Percentiles rank a stretch among this genome's conserved stretches.
Conservation (phyloP, 768 basidiomycete species). For the Botryobasidium botryosum region DNA sequence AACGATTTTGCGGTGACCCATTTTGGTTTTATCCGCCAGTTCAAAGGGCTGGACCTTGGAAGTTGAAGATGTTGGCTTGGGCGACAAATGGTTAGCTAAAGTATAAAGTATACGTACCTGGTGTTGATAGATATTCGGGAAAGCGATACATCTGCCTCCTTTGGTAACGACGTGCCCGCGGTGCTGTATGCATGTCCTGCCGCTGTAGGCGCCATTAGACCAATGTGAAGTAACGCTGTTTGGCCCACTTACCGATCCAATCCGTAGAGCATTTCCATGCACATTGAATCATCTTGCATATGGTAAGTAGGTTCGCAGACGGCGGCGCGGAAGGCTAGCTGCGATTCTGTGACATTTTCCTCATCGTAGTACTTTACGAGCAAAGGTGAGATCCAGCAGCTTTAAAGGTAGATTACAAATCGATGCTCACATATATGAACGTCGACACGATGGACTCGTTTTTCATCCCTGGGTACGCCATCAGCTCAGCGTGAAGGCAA, state of each 20-base stretch:
- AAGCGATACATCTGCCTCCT: slow-evolving; percentile 27
- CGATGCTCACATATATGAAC: no score
- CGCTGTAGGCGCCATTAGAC: not conserved
- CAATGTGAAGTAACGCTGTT: no score
- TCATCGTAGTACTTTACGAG: slow-evolving; percentile 14
- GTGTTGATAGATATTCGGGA: slow-evolving; percentile 43
- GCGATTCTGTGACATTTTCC: slow-evolving; percentile 20
- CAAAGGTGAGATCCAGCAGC: no score
- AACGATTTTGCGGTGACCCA: slow-evolving; percentile 29
- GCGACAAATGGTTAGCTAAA: no score
- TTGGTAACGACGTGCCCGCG: slow-evolving; percentile 19
- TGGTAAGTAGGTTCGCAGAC: no score
- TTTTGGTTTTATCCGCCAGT: slow-evolving; percentile 25
- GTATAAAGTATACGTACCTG: no score
- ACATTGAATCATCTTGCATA: no score
- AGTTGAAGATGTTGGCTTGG: no score
- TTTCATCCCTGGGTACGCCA: no score
- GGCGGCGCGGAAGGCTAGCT: slow-evolving; percentile 19
- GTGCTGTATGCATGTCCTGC: not conserved
- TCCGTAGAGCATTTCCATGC: no score
- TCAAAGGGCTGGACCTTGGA: slow-evolving; percentile 24
- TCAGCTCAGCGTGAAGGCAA: no score
- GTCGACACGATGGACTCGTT: slow-evolving; percentile 18
- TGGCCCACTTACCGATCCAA: not conserved
- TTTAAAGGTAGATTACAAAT: no score